Conservation (phyloP, 1,284 basidiomycete genomes). For the Meripilus lineatus region DNA sequence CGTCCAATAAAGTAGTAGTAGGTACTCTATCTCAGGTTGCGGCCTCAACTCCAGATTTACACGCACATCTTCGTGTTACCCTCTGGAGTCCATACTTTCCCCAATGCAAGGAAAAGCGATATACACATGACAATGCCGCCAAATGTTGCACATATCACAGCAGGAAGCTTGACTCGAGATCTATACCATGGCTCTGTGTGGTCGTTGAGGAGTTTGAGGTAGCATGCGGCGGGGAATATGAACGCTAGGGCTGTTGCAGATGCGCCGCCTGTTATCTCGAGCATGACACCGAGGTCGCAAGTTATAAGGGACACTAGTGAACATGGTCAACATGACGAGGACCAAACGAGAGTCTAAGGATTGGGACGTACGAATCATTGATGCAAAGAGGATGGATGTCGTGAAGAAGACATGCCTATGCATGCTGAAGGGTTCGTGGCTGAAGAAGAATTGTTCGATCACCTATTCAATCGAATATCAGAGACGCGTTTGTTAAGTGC, state of each 20-base stretch:
- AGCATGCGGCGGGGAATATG: constrained; percentile 90
- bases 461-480: constrained; percentile 44
- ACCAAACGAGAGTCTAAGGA: constrained; percentile 1
- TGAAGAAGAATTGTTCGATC: constrained; percentile 91
- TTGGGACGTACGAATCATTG: constrained; percentile 70
- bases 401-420: constrained; percentile 92
- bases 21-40: no score
- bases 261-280: constrained; percentile 95
- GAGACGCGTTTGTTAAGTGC: not conserved
- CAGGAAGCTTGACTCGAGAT: constrained; percentile 70
- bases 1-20: no score
- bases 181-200: constrained; percentile 62
- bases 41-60: constrained; percentile 24
- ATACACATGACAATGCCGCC: constrained; percentile 78
- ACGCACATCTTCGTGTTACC: constrained; percentile 66
- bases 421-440: constrained; percentile 73
- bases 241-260: constrained; percentile 94
- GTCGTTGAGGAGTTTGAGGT: constrained; percentile 78
- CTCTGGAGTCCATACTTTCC: constrained; percentile 71
- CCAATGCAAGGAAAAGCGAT: constrained; percentile 69
- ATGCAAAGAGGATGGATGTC: constrained; percentile 74
- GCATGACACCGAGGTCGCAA: constrained; percentile 95
- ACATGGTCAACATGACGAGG: constrained; percentile 2
- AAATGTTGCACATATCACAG: constrained; percentile 69
- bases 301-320: constrained; percentile 83